Evolutionary conservation across 306 rosid genomes (phyloP), one percentile per base, ranked within the genome.

Genomic region (Ziziphus jujuba): DNA sequence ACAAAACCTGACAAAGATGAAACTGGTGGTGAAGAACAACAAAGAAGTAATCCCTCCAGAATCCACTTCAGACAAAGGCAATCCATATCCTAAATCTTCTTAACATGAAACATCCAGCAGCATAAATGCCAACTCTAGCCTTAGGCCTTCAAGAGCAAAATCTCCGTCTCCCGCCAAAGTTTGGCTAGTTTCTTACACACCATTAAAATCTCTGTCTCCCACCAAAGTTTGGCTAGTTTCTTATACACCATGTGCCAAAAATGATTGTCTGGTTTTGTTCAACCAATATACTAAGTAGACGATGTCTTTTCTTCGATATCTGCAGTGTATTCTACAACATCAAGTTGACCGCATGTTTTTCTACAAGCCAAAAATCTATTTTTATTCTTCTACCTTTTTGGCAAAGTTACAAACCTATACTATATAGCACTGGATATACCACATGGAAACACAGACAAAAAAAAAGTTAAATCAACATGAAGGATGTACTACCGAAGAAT

Each of bases 1-100:
- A 50, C 70, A 75, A 93, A 77, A 87, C 38, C 66, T 23, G 77
- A 82, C 28, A 88, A 77, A 55, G 76, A 77, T 20, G 96, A 81
- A 78, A 72, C 65, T 47, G 75, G 67, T 47, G 75, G 67, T 69
- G 82, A 69, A 47, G 70, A 52, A 60, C 80, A 53, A 66, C 80
- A 44, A 57, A 75, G 87, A 76, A 63, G 80, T 52, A 71, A 73
- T 33, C 36, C 50, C 59, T 28, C 51, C 6, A 80, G 34, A 87
- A n/a, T 56, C 80, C 65, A 64, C 78, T 80, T 56, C 35, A 70
- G 78, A 56, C 72, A 75, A 70, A 77, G 97, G 77, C 45, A 58
- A 57, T 87, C 97, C 52, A 61, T 75, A 9, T 33, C 91, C 70
- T 85, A 59, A 86, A 78, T 65, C 25, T 48, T 64, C 66, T 44